Evolutionary conservation across 176 grass and related monocot genomes (phyloP).

Genomic region (Elaeis guineensis): DNA sequence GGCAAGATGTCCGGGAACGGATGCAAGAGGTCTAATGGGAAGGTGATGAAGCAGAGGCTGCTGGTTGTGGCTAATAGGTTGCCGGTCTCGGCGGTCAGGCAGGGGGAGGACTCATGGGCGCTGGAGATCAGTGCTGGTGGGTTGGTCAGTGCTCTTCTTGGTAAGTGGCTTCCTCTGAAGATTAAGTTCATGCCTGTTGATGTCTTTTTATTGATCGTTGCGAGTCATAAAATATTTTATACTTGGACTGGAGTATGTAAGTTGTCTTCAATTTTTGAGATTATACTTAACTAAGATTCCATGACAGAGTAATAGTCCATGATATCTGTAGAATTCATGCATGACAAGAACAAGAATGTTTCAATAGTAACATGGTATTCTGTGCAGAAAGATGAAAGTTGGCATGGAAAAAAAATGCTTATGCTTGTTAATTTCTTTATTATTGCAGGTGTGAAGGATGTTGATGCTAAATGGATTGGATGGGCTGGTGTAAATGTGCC

Average conservation of each 20-base stretch:
- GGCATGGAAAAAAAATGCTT: background rate
- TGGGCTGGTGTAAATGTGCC: constrained; percentile 98
- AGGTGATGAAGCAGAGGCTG: constrained; percentile 89
- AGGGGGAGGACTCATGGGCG: constrained; percentile 82
- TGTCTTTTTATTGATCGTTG: too few relatives aligned
- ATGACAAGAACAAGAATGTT: too few relatives aligned
- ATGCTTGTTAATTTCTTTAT: constrained; percentile 11
- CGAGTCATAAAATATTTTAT: too few relatives aligned
- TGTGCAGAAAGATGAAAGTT: too few relatives aligned
- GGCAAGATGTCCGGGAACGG: background rate
- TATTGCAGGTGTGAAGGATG: constrained; percentile 75
- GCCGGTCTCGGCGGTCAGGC: constrained; percentile 82
- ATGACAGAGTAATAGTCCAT: too few relatives aligned
- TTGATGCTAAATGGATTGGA: constrained; percentile 98
- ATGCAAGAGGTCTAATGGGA: constrained; percentile 11
- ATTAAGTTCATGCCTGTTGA: too few relatives aligned
- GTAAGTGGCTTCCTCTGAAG: constrained; percentile 23
- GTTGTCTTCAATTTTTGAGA: too few relatives aligned
- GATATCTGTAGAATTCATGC: too few relatives aligned
- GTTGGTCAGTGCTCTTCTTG: constrained; percentile 88
- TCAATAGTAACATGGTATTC: too few relatives aligned
- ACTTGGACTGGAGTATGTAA: too few relatives aligned
- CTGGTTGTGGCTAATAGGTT: constrained; percentile 95
- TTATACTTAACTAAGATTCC: too few relatives aligned
- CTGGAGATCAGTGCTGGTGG: constrained; percentile 95